Evolutionary conservation across 768 basidiomycete genomes (phyloP).

Genomic region (Boletus sp.): DNA sequence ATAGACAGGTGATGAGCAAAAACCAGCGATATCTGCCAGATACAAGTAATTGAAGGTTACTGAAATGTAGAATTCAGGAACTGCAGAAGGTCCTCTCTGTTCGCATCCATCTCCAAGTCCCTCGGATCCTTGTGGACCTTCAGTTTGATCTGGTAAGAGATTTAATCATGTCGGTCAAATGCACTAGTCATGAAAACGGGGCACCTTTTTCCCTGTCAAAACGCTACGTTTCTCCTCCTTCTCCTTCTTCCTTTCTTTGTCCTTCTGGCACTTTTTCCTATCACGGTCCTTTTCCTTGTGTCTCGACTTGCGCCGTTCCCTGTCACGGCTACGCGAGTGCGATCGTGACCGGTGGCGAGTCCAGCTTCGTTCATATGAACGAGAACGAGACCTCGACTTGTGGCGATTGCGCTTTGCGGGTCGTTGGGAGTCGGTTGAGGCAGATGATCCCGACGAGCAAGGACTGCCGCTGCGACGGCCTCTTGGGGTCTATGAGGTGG

Average conservation of each 20-base stretch:
- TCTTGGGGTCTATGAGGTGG: constrained; percentile 22
- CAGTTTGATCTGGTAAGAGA: constrained; percentile 49
- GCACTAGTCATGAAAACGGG: background rate
- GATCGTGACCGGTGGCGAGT: constrained; percentile 23
- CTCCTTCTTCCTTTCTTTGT: constrained; percentile 36
- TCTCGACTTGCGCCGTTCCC: constrained; percentile 24
- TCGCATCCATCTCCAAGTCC: constrained; percentile 56
- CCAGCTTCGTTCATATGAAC: constrained; percentile 15
- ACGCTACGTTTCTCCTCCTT: constrained; percentile 53
- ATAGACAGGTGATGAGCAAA: background rate
- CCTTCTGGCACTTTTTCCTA: constrained; percentile 39
- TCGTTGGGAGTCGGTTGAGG: constrained; percentile 14
- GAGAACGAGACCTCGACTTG: constrained; percentile 23
- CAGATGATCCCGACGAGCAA: constrained; percentile 14
- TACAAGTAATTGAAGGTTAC: constrained; percentile 6
- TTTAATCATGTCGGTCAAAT: background rate
- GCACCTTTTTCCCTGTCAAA: constrained; percentile 61
- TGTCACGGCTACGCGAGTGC: constrained; percentile 29
- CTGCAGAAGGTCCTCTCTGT: constrained; percentile 49
- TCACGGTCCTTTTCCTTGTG: constrained; percentile 31
- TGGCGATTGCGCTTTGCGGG: constrained; percentile 16
- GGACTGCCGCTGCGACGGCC: constrained; percentile 17
- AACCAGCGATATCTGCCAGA: background rate
- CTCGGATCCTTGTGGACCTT: constrained; percentile 60
- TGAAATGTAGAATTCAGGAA: constrained; percentile 55